Conservation (phyloP, 345 rosid genomes). For the Syzygium aromaticum region DNA sequence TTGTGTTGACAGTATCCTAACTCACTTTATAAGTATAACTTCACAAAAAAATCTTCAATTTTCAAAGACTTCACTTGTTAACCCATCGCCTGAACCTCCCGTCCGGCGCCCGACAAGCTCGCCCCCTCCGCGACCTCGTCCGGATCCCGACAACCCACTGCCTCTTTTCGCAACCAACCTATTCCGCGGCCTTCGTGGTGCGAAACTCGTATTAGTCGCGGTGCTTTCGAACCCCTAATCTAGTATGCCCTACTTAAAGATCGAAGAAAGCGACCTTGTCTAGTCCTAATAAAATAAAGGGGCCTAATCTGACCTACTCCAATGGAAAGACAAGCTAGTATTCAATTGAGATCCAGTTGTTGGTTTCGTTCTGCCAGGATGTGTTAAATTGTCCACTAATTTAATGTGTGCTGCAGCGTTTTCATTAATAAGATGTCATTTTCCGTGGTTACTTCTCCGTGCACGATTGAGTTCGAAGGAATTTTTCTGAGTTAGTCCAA, state of each 20-base stretch:
- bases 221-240: background rate
- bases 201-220: background rate
- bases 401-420: background rate
- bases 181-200: fast-evolving
- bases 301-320: background rate
- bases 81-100: background rate
- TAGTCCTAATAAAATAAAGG: background rate
- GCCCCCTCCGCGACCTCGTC: background rate
- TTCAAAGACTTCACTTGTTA: background rate
- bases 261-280: background rate
- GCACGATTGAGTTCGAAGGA: background rate
- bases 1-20: background rate
- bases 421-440: background rate
- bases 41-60: background rate
- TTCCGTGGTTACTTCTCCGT: background rate
- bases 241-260: background rate
- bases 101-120: background rate
- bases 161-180: background rate
- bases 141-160: background rate
- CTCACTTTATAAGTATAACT: background rate
- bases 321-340: background rate
- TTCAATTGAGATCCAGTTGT: background rate
- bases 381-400: background rate
- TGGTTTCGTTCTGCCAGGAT: background rate
- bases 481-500: background rate